Percentiles rank a stretch among this genome's conserved stretches.
These are phyloP conservation scores for Yarrowia yakushimensis DNA, from an alignment of 805 yeast species.

Conservation along the genomic window DNA sequence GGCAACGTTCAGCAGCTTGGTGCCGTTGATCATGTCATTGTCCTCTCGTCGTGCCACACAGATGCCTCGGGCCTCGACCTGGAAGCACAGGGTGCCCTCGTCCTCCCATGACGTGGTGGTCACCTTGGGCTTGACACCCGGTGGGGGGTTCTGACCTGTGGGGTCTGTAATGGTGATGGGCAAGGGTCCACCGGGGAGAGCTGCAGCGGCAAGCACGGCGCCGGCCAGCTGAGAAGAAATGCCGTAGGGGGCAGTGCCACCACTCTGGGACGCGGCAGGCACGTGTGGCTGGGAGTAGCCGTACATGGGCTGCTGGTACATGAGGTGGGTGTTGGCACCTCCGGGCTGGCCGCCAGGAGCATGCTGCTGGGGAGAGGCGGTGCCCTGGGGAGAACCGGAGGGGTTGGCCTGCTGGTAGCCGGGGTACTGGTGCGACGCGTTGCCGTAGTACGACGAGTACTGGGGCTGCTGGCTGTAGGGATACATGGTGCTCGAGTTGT, in stretches of 20 bases:
- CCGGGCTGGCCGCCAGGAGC: constrained; percentile 23
- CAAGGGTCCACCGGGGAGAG: constrained; percentile 40
- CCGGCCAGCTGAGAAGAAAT: constrained; percentile 22
- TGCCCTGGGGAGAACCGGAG: constrained; percentile 14
- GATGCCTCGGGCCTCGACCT: constrained; percentile 77
- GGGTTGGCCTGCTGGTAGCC: constrained; percentile 22
- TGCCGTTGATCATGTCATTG: constrained; percentile 81
- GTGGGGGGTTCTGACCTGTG: constrained; percentile 42
- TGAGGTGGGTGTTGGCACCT: constrained; percentile 9
- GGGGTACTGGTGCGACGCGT: constrained; percentile 24
- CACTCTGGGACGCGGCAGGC: constrained; percentile 17
- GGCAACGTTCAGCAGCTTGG: constrained; percentile 76
- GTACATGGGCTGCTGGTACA: constrained; percentile 26
- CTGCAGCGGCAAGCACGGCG: constrained; percentile 21
- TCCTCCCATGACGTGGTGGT: constrained; percentile 92
- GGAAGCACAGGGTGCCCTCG: constrained; percentile 78
- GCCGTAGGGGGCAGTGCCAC: constrained; percentile 20
- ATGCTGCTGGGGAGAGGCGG: constrained; percentile 21
- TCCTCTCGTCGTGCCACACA: constrained; percentile 81
- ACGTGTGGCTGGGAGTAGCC: constrained; percentile 24
- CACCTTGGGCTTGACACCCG: constrained; percentile 51
- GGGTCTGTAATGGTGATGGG: constrained; percentile 38
- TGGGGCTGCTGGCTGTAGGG: constrained; percentile 26
- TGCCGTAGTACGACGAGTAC: constrained; percentile 24
- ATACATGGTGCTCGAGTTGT: constrained; percentile 12